Base-by-base conservation (phyloP, 2,329 filamentous ascomycete species). In the Raffaelea ambrosiae region DNA sequence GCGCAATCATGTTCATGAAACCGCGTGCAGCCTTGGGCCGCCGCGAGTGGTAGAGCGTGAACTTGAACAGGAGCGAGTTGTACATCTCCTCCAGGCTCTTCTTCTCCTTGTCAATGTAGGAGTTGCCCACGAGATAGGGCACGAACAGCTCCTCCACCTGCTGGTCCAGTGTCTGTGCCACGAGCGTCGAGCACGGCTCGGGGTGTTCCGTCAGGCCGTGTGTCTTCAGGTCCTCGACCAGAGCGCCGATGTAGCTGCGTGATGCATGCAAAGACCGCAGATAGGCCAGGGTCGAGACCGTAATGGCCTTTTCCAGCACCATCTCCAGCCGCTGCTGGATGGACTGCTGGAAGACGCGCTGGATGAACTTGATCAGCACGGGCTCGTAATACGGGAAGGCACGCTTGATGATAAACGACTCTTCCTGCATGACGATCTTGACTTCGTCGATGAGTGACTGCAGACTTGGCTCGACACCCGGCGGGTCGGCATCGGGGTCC, bases 361-460 rank as follows among this genome's bases (percentile, higher is more conserved):
- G 93, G 45, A 98, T 76, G 58, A 98, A 98, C 58, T 91, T 91
- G 54, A 83, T 83, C 44, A 98, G 71, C 1, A 98, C 93, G 51
- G 91, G 90, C 58, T 98, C 93, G 57, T 95, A 91, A 63, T 90
- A 96, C 0, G 93, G 93, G 60, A 98, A 98, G 0, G 93, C 91
- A 45, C 89, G 81, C 65, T 93, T 95, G 63, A 98, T 97, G 63
- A 96, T 95, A 55, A 88, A 87, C 10, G 91, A 96, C 61, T 98
- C 93, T 59, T 97, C 91, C 62, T 97, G 91, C 66, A 97, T 89
- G 41, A 96, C 88, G 41, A 96, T 84, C 64, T 86, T 88, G 58
- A 97, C 90, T 64, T 98, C 93, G 57, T 97, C 91, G 31, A 97
- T 75, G 22, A 98, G 73, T 5, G 88, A 91, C 66, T 97, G 91